Evolutionary conservation across 1,284 basidiomycete genomes (phyloP), one percentile per base, ranked within the genome.

Genomic region (Porodaedalea pini): DNA sequence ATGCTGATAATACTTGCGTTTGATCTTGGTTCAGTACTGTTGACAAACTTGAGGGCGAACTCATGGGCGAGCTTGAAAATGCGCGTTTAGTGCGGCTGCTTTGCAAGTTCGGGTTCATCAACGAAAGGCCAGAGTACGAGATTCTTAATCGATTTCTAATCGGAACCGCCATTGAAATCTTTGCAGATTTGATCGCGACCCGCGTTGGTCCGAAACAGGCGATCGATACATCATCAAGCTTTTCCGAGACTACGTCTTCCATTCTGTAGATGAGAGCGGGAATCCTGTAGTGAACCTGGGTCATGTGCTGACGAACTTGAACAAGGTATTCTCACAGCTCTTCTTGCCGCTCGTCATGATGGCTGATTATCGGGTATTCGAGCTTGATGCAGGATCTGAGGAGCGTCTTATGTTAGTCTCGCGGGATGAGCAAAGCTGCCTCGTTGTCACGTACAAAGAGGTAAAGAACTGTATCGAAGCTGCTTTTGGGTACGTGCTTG

Each of bases 161-260:
- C 23, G 45, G 45, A 47, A 31, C 1, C 13, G 45, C 11, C 39
- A 8, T 41, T 8, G 37, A 13, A 10, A 41, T 37, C 15, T 23
- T 8, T 23, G 0, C 64, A 94, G 94, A 67, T 98, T 98, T 67
- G 92, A 96, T 51, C 87, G 92, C 54, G 96, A 98, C 68, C 85
- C 92, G 1, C 82, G 94, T 8, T 99, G 96, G 96, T 94, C 94
- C 6, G 97, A 99, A 70, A 98, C 96, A 1, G 97, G 97, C 11
- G 97, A 99, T 69, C 81, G 95, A 58, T 99, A 99, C 70, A 93
- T 99, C 66, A 83, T 99, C 78, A 98, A 97, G 77, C 82, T 99
- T 51, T 99, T 99, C 81, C 83, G 97, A 27, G 97, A 99, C 73
- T 95, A 93, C 67, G 94, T 99, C 43, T 99, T 99, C 75, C 97